Evolutionary conservation across 306 rosid genomes (phyloP).

Genomic region (cucumber (Cucumis sativus)): DNA sequence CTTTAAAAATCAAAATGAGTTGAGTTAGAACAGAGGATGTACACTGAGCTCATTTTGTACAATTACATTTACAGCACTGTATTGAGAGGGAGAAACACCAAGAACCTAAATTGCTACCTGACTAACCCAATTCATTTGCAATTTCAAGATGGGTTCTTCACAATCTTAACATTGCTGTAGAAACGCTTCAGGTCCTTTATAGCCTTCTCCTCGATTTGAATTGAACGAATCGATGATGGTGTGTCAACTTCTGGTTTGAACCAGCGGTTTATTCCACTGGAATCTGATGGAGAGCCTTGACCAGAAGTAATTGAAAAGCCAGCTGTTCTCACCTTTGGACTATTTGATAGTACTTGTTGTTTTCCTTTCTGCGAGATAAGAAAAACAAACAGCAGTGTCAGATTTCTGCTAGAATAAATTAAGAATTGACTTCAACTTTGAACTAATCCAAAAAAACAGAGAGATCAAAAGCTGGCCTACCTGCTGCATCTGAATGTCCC

Average conservation of each 20-base stretch:
- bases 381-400: neutral
- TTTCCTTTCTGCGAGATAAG: constrained; percentile 38
- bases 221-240: constrained; percentile 85
- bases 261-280: constrained; percentile 70
- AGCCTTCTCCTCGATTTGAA: constrained; percentile 95
- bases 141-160: constrained; percentile 34
- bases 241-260: constrained; percentile 71
- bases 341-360: constrained; percentile 47
- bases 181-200: constrained; percentile 94
- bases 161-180: constrained; percentile 76
- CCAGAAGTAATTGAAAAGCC: constrained; percentile 53
- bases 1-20: neutral
- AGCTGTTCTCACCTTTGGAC: constrained; percentile 67
- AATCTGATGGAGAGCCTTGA: constrained; percentile 76
- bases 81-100: neutral
- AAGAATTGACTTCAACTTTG: neutral
- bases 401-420: neutral
- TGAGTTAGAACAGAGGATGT: constrained; percentile 6
- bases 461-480: constrained; percentile 17
- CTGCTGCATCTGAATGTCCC: constrained; percentile 94
- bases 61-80: neutral
- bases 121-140: neutral
- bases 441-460: neutral
- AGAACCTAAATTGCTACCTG: constrained; percentile 4
- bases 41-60: constrained; percentile 9